Conservation (phyloP, 176 grass and related monocot genomes). For the Dendrocalamus sinicus region DNA sequence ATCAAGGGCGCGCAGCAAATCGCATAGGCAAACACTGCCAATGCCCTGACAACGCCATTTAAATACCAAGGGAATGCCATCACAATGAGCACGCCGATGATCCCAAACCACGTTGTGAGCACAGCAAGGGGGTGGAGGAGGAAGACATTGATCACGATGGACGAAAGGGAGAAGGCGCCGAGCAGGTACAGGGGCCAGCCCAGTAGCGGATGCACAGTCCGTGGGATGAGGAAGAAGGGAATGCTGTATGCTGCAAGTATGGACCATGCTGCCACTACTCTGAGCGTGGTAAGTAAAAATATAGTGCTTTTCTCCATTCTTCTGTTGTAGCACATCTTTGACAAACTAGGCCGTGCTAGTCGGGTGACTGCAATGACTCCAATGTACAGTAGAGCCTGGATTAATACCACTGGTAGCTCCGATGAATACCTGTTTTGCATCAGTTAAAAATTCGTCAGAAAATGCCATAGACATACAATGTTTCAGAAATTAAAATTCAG, state of each 20-base stretch:
- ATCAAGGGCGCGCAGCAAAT: constrained; percentile 74
- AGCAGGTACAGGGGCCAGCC: constrained; percentile 91
- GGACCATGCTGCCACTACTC: constrained; percentile 63
- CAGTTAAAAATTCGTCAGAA: constrained; percentile 36
- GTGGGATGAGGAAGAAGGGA: constrained; percentile 84
- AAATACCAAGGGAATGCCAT: constrained; percentile 90
- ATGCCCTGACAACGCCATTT: constrained; percentile 70
- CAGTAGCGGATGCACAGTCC: constrained; percentile 78
- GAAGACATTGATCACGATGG: constrained; percentile 76
- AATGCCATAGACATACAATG: neutral
- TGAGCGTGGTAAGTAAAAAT: constrained; percentile 64
- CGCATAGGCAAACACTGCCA: constrained; percentile 64
- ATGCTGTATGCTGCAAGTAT: constrained; percentile 74
- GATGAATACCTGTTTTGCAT: constrained; percentile 66
- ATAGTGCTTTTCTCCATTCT: constrained; percentile 72
- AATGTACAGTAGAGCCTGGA: constrained; percentile 75
- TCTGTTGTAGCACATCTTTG: constrained; percentile 83
- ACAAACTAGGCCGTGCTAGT: constrained; percentile 69
- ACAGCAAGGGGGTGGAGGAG: constrained; percentile 62
- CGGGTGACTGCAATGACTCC: constrained; percentile 69
- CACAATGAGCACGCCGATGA: constrained; percentile 68
- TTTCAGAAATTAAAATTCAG: constrained; percentile 1
- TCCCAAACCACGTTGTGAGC: constrained; percentile 66
- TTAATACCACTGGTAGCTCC: constrained; percentile 66
- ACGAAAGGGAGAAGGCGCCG: constrained; percentile 63